Conservation (phyloP, 768 basidiomycete species). For the Boletus sp. region DNA sequence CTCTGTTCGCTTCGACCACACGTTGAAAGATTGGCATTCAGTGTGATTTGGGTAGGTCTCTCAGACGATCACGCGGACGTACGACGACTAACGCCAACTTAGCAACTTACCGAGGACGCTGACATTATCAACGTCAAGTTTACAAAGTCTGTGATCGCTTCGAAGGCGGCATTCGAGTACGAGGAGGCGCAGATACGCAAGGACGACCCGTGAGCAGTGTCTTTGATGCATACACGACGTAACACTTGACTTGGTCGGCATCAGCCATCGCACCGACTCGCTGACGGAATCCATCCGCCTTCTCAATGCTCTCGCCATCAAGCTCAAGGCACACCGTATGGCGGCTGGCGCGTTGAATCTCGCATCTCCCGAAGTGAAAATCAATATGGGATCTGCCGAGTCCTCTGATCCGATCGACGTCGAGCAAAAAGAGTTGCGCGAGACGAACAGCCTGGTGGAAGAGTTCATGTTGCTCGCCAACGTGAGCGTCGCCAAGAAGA, state of each 20-base stretch:
- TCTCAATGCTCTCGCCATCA: constrained; percentile 81
- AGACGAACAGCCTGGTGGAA: constrained; percentile 96
- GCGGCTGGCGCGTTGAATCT: constrained; percentile 95
- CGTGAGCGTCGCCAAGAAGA: constrained; percentile 87
- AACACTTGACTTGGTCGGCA: neutral
- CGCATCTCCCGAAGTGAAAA: constrained; percentile 97
- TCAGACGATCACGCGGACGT: neutral
- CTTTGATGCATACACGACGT: neutral
- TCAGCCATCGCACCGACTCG: constrained; percentile 72
- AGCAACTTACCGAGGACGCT: constrained; percentile 90
- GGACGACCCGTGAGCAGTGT: constrained; percentile 73
- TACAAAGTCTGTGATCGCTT: constrained; percentile 94
- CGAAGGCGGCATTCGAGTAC: constrained; percentile 96
- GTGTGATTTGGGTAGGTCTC: constrained; percentile 81
- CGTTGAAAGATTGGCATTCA: constrained; percentile 94
- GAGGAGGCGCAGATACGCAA: constrained; percentile 93
- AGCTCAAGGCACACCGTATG: constrained; percentile 85
- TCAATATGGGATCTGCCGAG: constrained; percentile 90
- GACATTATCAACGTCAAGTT: constrained; percentile 90
- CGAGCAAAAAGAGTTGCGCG: constrained; percentile 87
- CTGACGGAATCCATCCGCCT: constrained; percentile 85
- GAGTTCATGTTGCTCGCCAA: constrained; percentile 99
- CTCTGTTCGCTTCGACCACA: constrained; percentile 89
- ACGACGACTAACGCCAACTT: neutral
- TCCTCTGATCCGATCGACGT: constrained; percentile 96